Percentiles rank a stretch among this genome's conserved stretches.
Conservation (phyloP, 2,329 filamentous ascomycete species). For the Aspergillus sp. region DNA sequence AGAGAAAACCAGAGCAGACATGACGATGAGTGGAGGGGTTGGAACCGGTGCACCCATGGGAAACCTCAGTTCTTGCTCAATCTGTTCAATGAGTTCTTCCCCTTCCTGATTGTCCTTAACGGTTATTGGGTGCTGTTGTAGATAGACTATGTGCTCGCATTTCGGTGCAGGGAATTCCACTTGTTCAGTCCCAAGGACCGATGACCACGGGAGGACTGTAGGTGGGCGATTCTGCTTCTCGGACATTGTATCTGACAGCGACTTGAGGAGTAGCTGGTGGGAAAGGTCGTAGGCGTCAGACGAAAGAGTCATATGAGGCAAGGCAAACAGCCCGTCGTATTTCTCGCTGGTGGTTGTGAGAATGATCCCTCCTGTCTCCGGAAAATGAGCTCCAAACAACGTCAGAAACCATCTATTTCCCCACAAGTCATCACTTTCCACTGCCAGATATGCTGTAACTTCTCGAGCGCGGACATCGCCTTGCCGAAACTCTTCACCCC, state of each 20-base stretch:
- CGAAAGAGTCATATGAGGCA: conserved; percentile 71
- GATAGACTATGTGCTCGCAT: conserved; percentile 82
- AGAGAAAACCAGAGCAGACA: conserved; percentile 56
- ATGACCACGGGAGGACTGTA: conserved; percentile 66
- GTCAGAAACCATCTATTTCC: conserved; percentile 72
- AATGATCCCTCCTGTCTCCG: conserved; percentile 67
- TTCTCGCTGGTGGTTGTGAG: conserved; percentile 89
- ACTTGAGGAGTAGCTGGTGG: conserved; percentile 62
- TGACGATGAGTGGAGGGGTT: conserved; percentile 44
- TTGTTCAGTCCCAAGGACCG: conserved; percentile 49
- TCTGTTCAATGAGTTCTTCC: conserved; percentile 37
- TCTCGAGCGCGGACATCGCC: conserved; percentile 53
- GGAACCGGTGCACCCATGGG: conserved; percentile 51
- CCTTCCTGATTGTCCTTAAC: conserved; percentile 23
- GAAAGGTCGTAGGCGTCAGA: conserved; percentile 48
- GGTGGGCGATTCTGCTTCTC: conserved; percentile 52
- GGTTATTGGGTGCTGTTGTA: conserved; percentile 52
- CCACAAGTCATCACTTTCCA: conserved; percentile 62
- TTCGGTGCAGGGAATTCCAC: conserved; percentile 53
- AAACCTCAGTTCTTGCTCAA: conserved; percentile 53
- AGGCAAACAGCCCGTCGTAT: conserved; percentile 80
- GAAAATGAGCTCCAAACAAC: conserved; percentile 79
- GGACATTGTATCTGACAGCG: conserved; percentile 57
- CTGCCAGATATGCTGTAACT: conserved; percentile 59
- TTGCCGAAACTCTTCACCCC: conserved; percentile 29